Percentiles rank a stretch among this genome's conserved stretches.
Evolutionary conservation across 2,329 filamentous ascomycete genomes (phyloP).

Genomic region (Fusarium sororula): DNA sequence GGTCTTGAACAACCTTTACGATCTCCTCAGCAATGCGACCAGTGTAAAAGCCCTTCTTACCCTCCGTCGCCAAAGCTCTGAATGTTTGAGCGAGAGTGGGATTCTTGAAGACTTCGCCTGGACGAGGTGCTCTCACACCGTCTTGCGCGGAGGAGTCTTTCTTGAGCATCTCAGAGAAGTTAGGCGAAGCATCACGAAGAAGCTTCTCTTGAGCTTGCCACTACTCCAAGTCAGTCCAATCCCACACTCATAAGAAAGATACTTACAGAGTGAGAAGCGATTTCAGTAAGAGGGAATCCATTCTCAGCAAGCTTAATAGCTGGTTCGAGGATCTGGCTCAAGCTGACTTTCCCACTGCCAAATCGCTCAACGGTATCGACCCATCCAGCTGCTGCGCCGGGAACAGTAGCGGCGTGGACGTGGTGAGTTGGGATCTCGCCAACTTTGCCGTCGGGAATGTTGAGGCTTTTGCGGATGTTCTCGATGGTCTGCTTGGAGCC

Average conservation of each 20-base stretch:
- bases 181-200: conserved; percentile 81
- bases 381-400: conserved; percentile 93
- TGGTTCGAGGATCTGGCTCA: conserved; percentile 82
- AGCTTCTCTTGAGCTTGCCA: conserved; percentile 74
- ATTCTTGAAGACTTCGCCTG: conserved; percentile 91
- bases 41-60: conserved; percentile 91
- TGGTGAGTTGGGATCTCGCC: conserved; percentile 76
- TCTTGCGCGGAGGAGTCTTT: conserved; percentile 71
- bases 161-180: conserved; percentile 88
- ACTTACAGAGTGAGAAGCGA: conserved; percentile 74
- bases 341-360: conserved; percentile 82
- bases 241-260: rapidly evolving
- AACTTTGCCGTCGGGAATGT: conserved; percentile 64
- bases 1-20: conserved; percentile 77
- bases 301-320: conserved; percentile 87
- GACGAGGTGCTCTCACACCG: conserved; percentile 76
- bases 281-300: conserved; percentile 88
- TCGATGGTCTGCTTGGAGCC: conserved; percentile 75
- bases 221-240: conserved; percentile 53
- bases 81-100: conserved; percentile 84
- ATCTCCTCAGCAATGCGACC: conserved; percentile 84
- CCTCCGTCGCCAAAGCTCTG: conserved; percentile 77
- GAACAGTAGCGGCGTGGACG: conserved; percentile 84
- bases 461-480: conserved; percentile 74
- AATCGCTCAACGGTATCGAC: conserved; percentile 88